These are phyloP conservation scores for Physaria fendleri DNA, from an alignment of 345 rosid genomes.

Conservation along the genomic window DNA sequence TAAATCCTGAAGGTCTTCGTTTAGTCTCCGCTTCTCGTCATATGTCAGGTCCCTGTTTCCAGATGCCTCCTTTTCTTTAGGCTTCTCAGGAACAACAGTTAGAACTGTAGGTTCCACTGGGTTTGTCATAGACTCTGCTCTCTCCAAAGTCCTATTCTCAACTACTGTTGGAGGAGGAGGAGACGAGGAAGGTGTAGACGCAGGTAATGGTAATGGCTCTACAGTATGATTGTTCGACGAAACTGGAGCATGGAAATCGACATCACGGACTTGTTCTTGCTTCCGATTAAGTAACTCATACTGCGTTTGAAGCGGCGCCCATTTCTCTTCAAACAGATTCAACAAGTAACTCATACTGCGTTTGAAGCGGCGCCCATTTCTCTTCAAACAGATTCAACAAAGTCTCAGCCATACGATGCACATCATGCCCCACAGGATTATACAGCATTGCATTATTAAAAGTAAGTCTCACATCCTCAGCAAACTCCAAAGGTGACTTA, in stretches of 20 bases:
- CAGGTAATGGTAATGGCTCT: constrained; percentile 20
- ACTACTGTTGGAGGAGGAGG: constrained; percentile 15
- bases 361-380: constrained; percentile 47
- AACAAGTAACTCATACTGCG: constrained; percentile 37
- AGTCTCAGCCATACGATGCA: constrained; percentile 60
- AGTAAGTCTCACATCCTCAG: constrained; percentile 79
- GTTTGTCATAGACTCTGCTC: constrained; percentile 40
- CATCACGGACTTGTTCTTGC: constrained; percentile 20
- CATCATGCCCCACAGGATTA: constrained; percentile 85
- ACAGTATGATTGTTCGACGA: constrained; percentile 4
- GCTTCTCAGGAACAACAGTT: constrained; percentile 34
- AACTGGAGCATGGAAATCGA: constrained; percentile 10
- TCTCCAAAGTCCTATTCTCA: constrained; percentile 32
- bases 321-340: constrained; percentile 59
- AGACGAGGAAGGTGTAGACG: constrained; percentile 20
- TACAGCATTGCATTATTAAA: constrained; percentile 78
- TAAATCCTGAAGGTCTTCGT: constrained; percentile 59
- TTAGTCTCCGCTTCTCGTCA: constrained; percentile 78
- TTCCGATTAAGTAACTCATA: constrained; percentile 28
- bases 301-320: constrained; percentile 45
- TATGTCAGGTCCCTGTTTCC: constrained; percentile 58
- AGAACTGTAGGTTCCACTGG: constrained; percentile 31
- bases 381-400: constrained; percentile 61
- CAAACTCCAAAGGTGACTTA: constrained; percentile 65
- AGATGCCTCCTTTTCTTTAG: constrained; percentile 30